Base-by-base conservation (phyloP, 768 basidiomycete genomes). In the Tulasnella sp. region DNA sequence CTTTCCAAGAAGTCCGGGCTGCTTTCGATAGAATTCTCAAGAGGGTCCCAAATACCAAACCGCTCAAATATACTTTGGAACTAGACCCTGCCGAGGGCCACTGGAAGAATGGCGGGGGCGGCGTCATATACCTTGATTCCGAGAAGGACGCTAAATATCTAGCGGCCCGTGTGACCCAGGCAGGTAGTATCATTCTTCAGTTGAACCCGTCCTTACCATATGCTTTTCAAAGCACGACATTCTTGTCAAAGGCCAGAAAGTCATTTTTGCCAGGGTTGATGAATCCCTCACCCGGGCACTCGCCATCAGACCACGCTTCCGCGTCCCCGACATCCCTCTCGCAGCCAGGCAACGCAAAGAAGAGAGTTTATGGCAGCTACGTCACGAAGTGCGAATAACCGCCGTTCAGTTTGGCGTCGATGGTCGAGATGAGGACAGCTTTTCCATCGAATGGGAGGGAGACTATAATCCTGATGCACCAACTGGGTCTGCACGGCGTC, bases 371-470 rank as follows among this genome's bases (percentile, higher is more conserved):
- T 63, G 66, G 23, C 67, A 72, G 3, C 70, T 83, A 9, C 65
- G 74, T 14, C 68, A 74, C 6, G 71, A 70, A 9, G 69, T 86
- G 21, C 78, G 81, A 29, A 70, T 88, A 9, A 73, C 77, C 54
- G 70, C 71, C 7, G 70, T 88, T 39, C 86, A 88, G 66, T 81
- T 87, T 60, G 86, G 86, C 21, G 62, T 76, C 31, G 17, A 59
- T 36, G 64, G 40, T 19, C 41, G 31, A 39, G 23, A 42, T 53
- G 66, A 51, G 52, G 58, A 60, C 8, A 66, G 63, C 2, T 89
- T 84, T 65, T 87, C 84, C 0, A 69, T 80, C 3, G 87, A 89
- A 67, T 86, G 80, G 76, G 77, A 83, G 54, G 68, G 73, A 37
- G 70, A 77, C 39, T 80, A 77, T 59, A 66, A 69, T 37, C 59